Evolutionary conservation across 2,329 filamentous ascomycete species (phyloP), one percentile per base, ranked within the genome.

Genomic region (Metarhizium guizhouense): DNA sequence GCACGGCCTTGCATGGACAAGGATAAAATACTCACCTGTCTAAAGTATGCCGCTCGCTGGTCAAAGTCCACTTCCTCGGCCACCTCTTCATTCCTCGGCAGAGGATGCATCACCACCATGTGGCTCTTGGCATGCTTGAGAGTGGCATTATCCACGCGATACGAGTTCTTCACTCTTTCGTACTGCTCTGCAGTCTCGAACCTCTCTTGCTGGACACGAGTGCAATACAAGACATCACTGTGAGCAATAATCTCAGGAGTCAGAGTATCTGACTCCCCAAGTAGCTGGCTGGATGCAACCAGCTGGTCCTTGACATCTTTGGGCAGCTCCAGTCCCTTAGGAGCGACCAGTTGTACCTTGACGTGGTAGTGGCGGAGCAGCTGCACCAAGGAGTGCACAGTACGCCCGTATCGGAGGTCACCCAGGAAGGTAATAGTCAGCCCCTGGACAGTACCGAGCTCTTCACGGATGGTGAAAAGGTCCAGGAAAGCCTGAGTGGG

Each of bases 401-500:
- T 90, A 57, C 94, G 88, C 50, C 94, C 94, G 71, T 96, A 95
- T 61, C 88, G 85, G 56, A 99, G 84, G 67, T 99, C 94, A 65
- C 94, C 94, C 48, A 90, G 81, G 72, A 99, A 99, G 52, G 94
- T 99, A 67, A 99, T 95, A 48, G 90, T 97, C 60, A 99, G 79
- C 53, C 93, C 93, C 68, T 93, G 92, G 56, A 97, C 93, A 0
- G 92, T 96, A 60, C 94, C 94, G 8, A 97, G 81, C 73, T 99
- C 94, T 74, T 99, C 94, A 63, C 94, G 90, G 67, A 99, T 99
- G 54, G 94, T 97, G 78, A 96, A 99, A 56, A 99, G 86, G 67
- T 99, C 94, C 25, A 99, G 79, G 81, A 99, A 94, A 0, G 94
- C 94, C 74, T 99, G 94, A 0, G 94, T 99, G 0, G 94, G 94